phyloP scores from a whole-genome alignment of 1,284 basidiomycete species.

The Naganishia sp. region DNA sequence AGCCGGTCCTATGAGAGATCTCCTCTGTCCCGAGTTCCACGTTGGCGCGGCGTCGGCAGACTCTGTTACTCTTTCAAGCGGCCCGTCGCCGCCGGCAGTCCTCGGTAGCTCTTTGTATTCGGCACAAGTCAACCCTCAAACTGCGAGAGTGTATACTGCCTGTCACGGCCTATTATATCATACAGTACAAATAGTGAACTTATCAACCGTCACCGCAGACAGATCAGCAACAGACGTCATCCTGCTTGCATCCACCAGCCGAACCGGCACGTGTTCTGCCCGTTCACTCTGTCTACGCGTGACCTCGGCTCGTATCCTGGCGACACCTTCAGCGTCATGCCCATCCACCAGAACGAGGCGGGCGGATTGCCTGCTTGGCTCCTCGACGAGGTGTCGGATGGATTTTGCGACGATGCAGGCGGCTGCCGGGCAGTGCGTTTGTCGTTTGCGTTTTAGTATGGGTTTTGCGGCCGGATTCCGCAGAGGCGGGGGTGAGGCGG shows the following conservation, averaged over 20 bases:
- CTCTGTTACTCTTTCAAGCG: no score
- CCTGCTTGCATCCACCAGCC: constrained; percentile 5
- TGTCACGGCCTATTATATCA: not conserved
- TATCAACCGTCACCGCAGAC: not conserved
- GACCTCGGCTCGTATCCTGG: not conserved
- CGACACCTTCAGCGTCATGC: not conserved
- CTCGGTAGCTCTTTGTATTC: no score
- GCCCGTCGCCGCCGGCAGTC: no score
- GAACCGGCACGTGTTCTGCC: not conserved
- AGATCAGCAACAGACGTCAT: not conserved
- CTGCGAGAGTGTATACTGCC: no score
- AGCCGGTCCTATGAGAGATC: no score
- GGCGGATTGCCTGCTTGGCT: not conserved
- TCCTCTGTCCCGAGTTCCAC: no score
- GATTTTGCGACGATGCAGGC: constrained; percentile 1
- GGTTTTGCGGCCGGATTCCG: not conserved
- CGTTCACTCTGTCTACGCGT: not conserved
- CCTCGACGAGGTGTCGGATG: constrained; percentile 2
- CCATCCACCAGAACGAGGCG: constrained; percentile 16
- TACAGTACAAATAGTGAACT: not conserved
- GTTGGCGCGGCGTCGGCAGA: no score
- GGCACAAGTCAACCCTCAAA: no score
- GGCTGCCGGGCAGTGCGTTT: not conserved
- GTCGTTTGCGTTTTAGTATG: not conserved
- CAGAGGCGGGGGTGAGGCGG: not conserved